Base-by-base conservation (phyloP, 2,329 filamentous ascomycete species). In the Nigrospora sphaerica region DNA sequence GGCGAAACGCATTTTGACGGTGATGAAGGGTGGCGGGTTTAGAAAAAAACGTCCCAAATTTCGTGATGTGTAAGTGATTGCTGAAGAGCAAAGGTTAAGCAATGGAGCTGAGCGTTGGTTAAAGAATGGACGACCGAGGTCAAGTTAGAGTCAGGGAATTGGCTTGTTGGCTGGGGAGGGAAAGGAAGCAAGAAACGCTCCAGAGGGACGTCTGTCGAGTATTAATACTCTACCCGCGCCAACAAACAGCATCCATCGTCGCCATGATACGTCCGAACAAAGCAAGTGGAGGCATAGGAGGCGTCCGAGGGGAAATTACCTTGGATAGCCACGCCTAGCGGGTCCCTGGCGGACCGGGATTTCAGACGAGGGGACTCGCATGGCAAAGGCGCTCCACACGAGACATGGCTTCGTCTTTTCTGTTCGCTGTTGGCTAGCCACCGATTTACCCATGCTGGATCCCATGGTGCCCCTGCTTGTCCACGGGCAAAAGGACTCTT, bases 1-100 rank as follows among this genome's bases (percentile, higher is more conserved):
- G 58, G 74, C 61, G 76, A 80, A 81, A 78, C 76, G 76, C 79
- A 83, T 83, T 61, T 81, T 82, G 78, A 72, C 57, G 53, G 65
- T 57, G 52, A 37, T 42, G 39, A 40, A 49, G 46, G 47, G 60
- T 61, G 56, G 47, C 55, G 56, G 48, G 53, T 62, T 60, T 54
- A 49, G 53, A 47, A 58, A 39, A 39, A 48, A 59, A 61, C 57
- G 59, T 56, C 58, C 52, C 47, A 56, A 56, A 54, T 37, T 47
- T 46, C 46, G 40, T 46, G 38, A 44, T 39, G 39, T 46, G 44
- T 33, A 40, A 58, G 63, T 59, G 47, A 51, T 52, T 34, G 42
- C 33, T 43, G 28, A 41, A 41, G 39, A 41, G 39, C 39, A 23
- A 32, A 41, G 32, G 28, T 52, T 62, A 62, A 61, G 57, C 52